Conservation (phyloP, 2,329 filamentous ascomycete genomes). For the Colletotrichum liaoningense region DNA sequence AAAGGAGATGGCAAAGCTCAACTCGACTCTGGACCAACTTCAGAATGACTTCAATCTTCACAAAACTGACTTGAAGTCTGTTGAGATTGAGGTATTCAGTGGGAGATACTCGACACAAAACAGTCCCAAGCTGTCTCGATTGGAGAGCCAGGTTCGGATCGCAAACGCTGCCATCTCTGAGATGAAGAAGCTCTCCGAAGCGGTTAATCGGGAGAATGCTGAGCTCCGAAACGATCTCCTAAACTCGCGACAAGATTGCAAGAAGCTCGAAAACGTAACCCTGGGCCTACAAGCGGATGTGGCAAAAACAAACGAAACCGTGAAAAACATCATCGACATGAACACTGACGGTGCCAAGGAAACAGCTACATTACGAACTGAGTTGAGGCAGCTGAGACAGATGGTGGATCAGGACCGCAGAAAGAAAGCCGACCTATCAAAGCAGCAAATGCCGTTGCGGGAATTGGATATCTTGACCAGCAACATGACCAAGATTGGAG, state of each 20-base stretch:
- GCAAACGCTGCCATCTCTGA: constrained; percentile 38
- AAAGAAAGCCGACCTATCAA: constrained; percentile 18
- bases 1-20: constrained; percentile 46
- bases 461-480: constrained; percentile 54
- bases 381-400: constrained; percentile 46
- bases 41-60: constrained; percentile 39
- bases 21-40: constrained; percentile 42
- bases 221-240: constrained; percentile 40
- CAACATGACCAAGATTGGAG: constrained; percentile 51
- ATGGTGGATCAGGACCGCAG: constrained; percentile 43
- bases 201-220: constrained; percentile 34
- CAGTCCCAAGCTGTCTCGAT: constrained; percentile 29
- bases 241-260: constrained; percentile 40
- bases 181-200: constrained; percentile 36
- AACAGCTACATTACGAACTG: constrained; percentile 44
- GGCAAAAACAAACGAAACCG: constrained; percentile 39
- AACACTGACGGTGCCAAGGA: constrained; percentile 45
- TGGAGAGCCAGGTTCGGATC: constrained; percentile 41
- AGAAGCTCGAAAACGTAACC: constrained; percentile 39
- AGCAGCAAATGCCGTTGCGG: constrained; percentile 21
- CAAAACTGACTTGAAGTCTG: constrained; percentile 41
- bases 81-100: constrained; percentile 42
- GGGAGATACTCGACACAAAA: constrained; percentile 31
- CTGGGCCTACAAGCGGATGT: constrained; percentile 40
- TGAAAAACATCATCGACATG: constrained; percentile 39